Evolutionary conservation across 1,139 yeast species (phyloP).

Genomic region (Debaryomycetaceae sp.): DNA sequence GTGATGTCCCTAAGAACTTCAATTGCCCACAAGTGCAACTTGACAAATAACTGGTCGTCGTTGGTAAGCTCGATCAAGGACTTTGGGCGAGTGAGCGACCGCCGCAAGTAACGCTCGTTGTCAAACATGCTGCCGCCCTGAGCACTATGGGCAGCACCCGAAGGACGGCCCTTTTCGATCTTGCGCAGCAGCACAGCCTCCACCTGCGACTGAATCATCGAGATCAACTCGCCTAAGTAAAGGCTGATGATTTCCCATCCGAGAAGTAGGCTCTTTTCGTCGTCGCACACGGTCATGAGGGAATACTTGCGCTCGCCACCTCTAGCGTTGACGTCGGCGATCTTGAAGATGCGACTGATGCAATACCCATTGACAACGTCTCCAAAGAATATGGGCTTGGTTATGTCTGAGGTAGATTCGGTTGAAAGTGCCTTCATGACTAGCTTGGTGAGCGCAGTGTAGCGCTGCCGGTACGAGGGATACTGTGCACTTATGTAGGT

Average conservation of each 20-base stretch:
- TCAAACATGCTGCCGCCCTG: conserved; percentile 27
- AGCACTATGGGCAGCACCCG: not conserved
- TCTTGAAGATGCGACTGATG: conserved; percentile 60
- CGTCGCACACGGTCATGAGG: conserved; percentile 57
- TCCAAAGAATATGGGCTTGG: conserved; percentile 67
- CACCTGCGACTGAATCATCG: conserved; percentile 44
- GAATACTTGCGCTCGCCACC: conserved; percentile 77
- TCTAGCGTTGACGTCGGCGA: conserved; percentile 66
- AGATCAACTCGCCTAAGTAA: conserved; percentile 50
- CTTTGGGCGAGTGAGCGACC: conserved; percentile 50
- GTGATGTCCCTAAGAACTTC: conserved; percentile 35
- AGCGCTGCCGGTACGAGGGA: conserved; percentile 53
- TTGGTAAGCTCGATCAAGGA: conserved; percentile 56
- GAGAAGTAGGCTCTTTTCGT: conserved; percentile 47
- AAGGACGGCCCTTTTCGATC: conserved; percentile 2
- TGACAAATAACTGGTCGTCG: conserved; percentile 57
- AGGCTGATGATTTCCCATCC: conserved; percentile 56
- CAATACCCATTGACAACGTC: conserved; percentile 68
- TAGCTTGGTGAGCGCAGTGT: conserved; percentile 53
- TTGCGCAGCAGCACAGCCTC: conserved; percentile 17
- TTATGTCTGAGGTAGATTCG: conserved; percentile 63
- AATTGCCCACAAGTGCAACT: conserved; percentile 63
- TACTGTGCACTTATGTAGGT: conserved; percentile 53
- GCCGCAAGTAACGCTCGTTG: conserved; percentile 51
- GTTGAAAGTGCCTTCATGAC: conserved; percentile 67